A percentile compares a stretch with the other conserved stretches of the same genome.
phyloP scores from a whole-genome alignment of 805 yeast genomes.

The Zygotorulaspora sp. region DNA sequence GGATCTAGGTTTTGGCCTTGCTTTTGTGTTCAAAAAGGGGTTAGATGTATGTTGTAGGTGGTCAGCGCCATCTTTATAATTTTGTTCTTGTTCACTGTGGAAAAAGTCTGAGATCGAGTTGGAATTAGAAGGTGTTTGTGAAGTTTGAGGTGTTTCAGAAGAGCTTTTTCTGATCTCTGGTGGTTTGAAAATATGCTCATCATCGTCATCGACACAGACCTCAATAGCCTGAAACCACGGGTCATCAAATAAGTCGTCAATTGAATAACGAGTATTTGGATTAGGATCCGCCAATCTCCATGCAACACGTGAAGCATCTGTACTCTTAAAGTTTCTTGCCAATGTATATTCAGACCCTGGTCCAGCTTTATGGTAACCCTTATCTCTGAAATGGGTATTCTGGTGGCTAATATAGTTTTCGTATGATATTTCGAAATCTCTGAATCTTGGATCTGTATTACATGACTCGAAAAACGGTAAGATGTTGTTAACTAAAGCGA shows the following conservation, averaged over 20 bases:
- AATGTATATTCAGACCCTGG: constrained; percentile 72
- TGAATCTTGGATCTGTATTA: constrained; percentile 44
- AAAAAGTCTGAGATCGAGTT: constrained; percentile 10
- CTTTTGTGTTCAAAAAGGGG: constrained; percentile 8
- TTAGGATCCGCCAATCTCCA: constrained; percentile 73
- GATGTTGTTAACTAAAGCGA: constrained; percentile 52
- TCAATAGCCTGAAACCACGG: constrained; percentile 60
- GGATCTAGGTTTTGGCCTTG: constrained; percentile 14
- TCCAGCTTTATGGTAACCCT: constrained; percentile 44
- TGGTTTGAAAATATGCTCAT: constrained; percentile 14
- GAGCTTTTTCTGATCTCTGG: constrained; percentile 29
- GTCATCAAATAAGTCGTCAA: constrained; percentile 53
- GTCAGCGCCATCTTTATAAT: constrained; percentile 13
- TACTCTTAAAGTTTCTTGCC: constrained; percentile 55
- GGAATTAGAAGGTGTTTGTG: constrained; percentile 1
- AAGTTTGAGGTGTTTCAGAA: constrained; percentile 8
- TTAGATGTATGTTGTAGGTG: constrained; percentile 9
- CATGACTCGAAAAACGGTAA: constrained; percentile 58
- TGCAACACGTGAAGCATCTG: constrained; percentile 62
- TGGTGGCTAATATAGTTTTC: constrained; percentile 35
- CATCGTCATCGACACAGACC: constrained; percentile 43
- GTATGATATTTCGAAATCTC: constrained; percentile 53
- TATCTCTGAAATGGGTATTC: constrained; percentile 47
- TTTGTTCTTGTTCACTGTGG: constrained; percentile 11
- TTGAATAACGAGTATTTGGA: constrained; percentile 47